These are phyloP conservation scores for Rosa chinensis DNA, from an alignment of 306 rosid genomes.

Conservation along the genomic window DNA sequence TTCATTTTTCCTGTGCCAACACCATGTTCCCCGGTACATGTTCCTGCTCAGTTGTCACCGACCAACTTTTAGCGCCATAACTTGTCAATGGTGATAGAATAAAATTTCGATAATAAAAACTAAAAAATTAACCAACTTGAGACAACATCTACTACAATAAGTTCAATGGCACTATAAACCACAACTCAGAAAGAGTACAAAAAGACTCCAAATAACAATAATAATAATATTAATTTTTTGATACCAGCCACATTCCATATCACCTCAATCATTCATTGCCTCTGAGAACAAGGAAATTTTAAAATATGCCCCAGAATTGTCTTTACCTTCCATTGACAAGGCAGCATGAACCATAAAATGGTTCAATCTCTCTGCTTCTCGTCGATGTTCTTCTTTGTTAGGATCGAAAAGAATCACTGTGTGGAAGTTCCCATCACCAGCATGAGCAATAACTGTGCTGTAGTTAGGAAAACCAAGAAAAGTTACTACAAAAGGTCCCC, in stretches of 20 bases:
- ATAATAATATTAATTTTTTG: background rate
- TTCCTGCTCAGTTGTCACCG: conserved; percentile 55
- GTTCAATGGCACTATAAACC: background rate
- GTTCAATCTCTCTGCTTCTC: conserved; percentile 82
- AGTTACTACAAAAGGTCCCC: background rate
- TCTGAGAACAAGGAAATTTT: background rate
- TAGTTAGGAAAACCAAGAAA: conserved; percentile 29
- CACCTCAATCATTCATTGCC: background rate
- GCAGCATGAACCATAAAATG: conserved; percentile 88
- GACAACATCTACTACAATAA: background rate
- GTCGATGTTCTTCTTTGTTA: conserved; percentile 55
- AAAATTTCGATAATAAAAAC: background rate
- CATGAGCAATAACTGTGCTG: conserved; percentile 92
- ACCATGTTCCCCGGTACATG: conserved; percentile 96
- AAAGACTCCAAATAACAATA: background rate
- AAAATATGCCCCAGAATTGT: background rate
- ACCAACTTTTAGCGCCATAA: conserved; percentile 26
- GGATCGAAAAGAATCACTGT: conserved; percentile 80
- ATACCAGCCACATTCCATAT: background rate
- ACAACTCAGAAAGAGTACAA: background rate
- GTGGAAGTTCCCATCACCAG: conserved; percentile 98
- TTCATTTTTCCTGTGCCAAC: conserved; percentile 97
- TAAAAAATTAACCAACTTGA: conserved; percentile 12
- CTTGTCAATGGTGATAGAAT: background rate
- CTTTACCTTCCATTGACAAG: conserved; percentile 78